Base-by-base conservation (phyloP, 306 rosid species). In the Rosa lucieae region DNA sequence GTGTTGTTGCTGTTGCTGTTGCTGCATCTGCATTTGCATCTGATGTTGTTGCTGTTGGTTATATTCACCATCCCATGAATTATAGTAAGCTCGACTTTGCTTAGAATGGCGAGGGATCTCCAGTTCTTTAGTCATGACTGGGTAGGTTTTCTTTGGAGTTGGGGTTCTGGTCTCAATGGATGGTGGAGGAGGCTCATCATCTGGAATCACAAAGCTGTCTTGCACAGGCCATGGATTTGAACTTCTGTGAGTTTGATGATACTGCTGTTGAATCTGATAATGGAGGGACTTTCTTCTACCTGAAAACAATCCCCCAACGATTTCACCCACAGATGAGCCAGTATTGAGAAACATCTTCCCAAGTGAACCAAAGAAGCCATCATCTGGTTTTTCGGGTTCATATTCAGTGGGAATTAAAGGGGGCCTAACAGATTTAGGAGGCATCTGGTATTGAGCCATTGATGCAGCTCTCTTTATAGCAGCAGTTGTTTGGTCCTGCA, bases 171-270 rank as follows among this genome's bases (percentile, higher is more conserved):
- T 84, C 78, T 96, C 99, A 47, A 90, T 21, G 17, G 91, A 43
- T 26, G 97, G 99, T 53, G 99, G 98, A 32, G 98, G 99, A 48
- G 99, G 99, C 83, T 88, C 99, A 39, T 93, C 98, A 56, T 91
- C 86, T 14, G 98, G 94, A 79, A 93, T 91, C 55, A 91, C 93
- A 85, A 82, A 96, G 74, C 98, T 96, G 79, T 96, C 99, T 88
- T 96, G 99, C 90, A 87, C 47, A 2, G 99, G 97, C 99, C 97
- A 96, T 67, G 73, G 18, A 67, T 85, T 87, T 63, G 90, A 75
- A 73, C 85, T 82, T 14, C 87, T 86, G 67, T 81, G 87, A 23
- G 80, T 47, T 81, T 87, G 92, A 37, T 91, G 95, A 78, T 86
- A 84, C 58, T 92, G 92, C 35, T 92, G 96, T 26, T 91, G 94